Percentiles rank a stretch among this genome's conserved stretches.
These are phyloP conservation scores for Herpotrichia juniperi DNA, from an alignment of 2,329 filamentous ascomycete genomes.

Conservation along the genomic window DNA sequence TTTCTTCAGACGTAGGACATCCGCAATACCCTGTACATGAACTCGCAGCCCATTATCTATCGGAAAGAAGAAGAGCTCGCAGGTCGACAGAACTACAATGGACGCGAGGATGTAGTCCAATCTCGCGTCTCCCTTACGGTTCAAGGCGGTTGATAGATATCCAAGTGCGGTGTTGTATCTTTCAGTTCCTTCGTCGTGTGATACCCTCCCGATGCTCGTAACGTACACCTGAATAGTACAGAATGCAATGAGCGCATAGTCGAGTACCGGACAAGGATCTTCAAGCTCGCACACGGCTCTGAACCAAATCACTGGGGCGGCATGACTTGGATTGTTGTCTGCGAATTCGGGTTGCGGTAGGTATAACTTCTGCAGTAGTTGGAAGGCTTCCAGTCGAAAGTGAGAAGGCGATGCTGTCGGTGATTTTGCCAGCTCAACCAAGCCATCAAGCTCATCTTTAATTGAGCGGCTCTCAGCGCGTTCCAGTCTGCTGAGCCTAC, in stretches of 20 bases:
- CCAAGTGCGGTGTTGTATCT: conserved; percentile 1
- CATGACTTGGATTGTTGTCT: conserved; percentile 1
- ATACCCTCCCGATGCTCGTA: conserved; percentile 1
- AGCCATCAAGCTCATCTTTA: neutral
- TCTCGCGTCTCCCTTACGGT: neutral
- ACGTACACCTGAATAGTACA: conserved; percentile 9
- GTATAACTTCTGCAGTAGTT: neutral
- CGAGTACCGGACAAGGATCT: conserved; percentile 1
- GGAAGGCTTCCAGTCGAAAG: conserved; percentile 1
- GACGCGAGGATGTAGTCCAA: conserved; percentile 8
- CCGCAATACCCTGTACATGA: conserved; percentile 7
- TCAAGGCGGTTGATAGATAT: conserved; percentile 1
- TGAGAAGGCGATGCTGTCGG: neutral
- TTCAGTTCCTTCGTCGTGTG: conserved; percentile 3
- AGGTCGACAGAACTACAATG: conserved; percentile 10
- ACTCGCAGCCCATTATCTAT: conserved; percentile 2
- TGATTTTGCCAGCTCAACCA: neutral
- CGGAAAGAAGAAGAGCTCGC: conserved; percentile 12
- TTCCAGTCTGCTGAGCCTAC: neutral
- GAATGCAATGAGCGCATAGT: conserved; percentile 10
- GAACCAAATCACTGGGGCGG: conserved; percentile 2
- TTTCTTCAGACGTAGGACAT: conserved; percentile 5
- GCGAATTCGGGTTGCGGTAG: neutral
- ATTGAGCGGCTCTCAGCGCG: neutral
- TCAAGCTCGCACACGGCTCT: conserved; percentile 6